Conservation (phyloP, 2,329 filamentous ascomycete species). For the Huntiella decipiens region DNA sequence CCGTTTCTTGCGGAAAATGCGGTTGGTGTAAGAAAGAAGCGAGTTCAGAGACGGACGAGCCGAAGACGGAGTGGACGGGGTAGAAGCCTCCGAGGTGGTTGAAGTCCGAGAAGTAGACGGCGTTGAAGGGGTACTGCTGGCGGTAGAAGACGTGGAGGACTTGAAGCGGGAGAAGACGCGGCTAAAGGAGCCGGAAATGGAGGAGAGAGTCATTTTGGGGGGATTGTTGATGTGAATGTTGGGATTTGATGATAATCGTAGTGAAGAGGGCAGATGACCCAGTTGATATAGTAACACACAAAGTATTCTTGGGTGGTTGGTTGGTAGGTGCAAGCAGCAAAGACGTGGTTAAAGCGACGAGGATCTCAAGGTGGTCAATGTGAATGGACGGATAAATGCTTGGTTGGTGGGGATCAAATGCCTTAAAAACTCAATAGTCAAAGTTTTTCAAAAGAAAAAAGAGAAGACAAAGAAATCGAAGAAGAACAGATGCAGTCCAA, state of each 20-base stretch:
- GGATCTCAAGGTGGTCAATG: too few species aligned
- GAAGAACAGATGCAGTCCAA: too few species aligned
- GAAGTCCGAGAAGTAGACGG: conserved; percentile 1
- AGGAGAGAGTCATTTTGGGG: background rate
- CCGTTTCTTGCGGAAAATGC: conserved; percentile 7
- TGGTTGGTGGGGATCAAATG: too few species aligned
- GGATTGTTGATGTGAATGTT: too few species aligned
- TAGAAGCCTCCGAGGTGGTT: background rate
- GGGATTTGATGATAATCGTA: too few species aligned
- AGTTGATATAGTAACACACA: too few species aligned
- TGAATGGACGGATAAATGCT: too few species aligned
- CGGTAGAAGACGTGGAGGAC: conserved; percentile 5
- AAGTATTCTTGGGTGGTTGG: too few species aligned
- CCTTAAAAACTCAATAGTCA: too few species aligned
- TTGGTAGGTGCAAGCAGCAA: background rate
- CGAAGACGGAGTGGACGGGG: background rate
- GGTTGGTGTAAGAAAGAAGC: conserved; percentile 2
- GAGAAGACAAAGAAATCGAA: too few species aligned
- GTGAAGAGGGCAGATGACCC: too few species aligned
- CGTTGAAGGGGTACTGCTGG: background rate
- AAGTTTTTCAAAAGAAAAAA: too few species aligned
- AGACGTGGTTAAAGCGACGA: background rate
- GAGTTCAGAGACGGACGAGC: conserved; percentile 4
- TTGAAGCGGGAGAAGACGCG: conserved; percentile 5
- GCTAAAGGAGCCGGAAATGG: conserved; percentile 6